Conservation (phyloP, 73 alveolate species). For the Paramecium octaurelia region DNA sequence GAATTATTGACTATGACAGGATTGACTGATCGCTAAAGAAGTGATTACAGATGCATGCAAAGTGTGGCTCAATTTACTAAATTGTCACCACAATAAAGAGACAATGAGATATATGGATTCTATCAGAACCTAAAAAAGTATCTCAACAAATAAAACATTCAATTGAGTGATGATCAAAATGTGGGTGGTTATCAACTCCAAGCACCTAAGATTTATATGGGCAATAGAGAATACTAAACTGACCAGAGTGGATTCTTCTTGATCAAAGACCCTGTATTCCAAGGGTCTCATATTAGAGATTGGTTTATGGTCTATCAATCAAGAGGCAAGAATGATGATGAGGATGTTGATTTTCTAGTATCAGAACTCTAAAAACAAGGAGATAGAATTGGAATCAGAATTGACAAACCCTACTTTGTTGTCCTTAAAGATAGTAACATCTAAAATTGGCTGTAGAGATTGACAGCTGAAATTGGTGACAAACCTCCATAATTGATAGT, state of each 20-base stretch:
- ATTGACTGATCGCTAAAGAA: constrained; percentile 41
- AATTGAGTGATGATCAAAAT: not conserved
- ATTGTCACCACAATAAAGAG: not conserved
- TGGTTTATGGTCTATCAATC: constrained; percentile 32
- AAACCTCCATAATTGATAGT: constrained; percentile 36
- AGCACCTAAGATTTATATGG: not conserved
- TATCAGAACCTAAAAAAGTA: not conserved
- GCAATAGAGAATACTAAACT: not conserved
- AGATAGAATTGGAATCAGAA: constrained; percentile 12
- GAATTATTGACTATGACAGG: constrained; percentile 67
- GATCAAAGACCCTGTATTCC: not conserved
- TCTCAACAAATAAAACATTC: not conserved
- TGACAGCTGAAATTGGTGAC: constrained; percentile 17
- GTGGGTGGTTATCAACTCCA: not conserved
- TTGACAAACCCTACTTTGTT: constrained; percentile 4
- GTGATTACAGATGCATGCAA: constrained; percentile 50
- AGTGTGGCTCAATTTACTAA: constrained; percentile 46
- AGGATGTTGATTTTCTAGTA: constrained; percentile 2
- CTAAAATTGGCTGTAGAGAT: not conserved
- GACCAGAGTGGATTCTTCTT: constrained; percentile 8
- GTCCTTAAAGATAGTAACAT: not conserved
- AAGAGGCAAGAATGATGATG: constrained; percentile 15
- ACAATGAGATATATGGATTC: not conserved
- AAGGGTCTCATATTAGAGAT: not conserved
- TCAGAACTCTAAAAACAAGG: not conserved